Evolutionary conservation across 495 filamentous ascomycete species (phyloP).

Genomic region (Tuber melanosporum): DNA sequence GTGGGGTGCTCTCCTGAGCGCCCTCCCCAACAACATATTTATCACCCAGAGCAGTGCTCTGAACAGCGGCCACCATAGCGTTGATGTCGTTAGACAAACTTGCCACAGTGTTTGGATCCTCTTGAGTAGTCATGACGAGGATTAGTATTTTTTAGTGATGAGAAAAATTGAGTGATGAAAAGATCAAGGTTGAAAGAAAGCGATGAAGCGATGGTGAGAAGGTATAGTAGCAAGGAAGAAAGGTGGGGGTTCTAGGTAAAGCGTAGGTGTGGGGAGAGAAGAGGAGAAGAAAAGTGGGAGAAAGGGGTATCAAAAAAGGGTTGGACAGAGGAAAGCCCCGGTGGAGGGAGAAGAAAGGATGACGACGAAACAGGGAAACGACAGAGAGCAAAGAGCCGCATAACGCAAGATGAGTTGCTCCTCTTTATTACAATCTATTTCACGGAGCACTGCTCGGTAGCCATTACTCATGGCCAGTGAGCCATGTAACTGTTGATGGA

Average conservation of each 20-base stretch:
- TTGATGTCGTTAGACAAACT: neutral
- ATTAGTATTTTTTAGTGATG: neutral
- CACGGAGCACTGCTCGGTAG: neutral
- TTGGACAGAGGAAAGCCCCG: neutral
- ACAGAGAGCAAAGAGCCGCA: neutral
- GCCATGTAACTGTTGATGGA: neutral
- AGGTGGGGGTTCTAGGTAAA: neutral
- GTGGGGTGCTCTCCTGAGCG: conserved; percentile 1
- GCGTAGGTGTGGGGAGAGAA: neutral
- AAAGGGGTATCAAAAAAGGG: neutral
- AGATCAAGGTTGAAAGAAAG: neutral
- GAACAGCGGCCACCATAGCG: neutral
- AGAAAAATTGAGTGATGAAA: neutral
- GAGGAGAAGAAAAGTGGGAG: neutral
- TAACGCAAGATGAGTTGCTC: neutral
- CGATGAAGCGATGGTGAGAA: neutral
- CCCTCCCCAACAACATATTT: neutral
- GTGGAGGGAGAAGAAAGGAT: neutral
- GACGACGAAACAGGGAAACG: neutral
- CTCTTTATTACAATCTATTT: neutral
- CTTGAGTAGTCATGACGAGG: neutral
- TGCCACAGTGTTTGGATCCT: neutral
- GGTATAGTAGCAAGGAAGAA: neutral
- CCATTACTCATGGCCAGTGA: neutral
- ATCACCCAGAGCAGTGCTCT: neutral